Conservation (phyloP, 2,329 filamentous ascomycete genomes). For the Aplosporella prunicola region DNA sequence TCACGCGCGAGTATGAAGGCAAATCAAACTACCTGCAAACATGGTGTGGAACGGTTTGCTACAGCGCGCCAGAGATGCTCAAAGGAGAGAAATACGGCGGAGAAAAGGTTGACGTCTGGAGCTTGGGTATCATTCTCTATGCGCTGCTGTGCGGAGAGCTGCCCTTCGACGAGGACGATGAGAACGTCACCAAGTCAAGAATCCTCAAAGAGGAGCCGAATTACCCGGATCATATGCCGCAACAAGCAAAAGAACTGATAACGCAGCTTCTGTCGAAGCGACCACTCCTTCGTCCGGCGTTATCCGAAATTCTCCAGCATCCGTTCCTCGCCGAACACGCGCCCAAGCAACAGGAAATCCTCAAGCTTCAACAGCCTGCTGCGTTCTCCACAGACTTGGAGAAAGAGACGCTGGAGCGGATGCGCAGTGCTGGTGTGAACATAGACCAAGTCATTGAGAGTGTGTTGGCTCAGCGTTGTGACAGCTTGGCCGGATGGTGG, state of each 20-base stretch:
- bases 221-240: slow-evolving; percentile 70
- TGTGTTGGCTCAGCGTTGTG: slow-evolving; percentile 80
- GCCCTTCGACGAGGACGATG: slow-evolving; percentile 93
- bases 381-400: slow-evolving; percentile 81
- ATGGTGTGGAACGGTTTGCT: slow-evolving; percentile 95
- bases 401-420: slow-evolving; percentile 82
- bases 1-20: slow-evolving; percentile 94
- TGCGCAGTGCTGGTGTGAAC: slow-evolving; percentile 88
- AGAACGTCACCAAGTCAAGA: slow-evolving; percentile 71
- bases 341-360: slow-evolving; percentile 76
- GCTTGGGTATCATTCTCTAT: slow-evolving; percentile 75
- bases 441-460: slow-evolving; percentile 93
- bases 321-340: slow-evolving; percentile 83
- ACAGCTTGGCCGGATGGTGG: slow-evolving; percentile 93
- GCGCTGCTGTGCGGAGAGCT: slow-evolving; percentile 75
- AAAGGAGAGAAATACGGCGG: slow-evolving; percentile 97
- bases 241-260: slow-evolving; percentile 68
- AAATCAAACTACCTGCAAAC: slow-evolving; percentile 92
- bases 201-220: slow-evolving; percentile 80
- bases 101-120: slow-evolving; percentile 97
- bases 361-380: slow-evolving; percentile 69
- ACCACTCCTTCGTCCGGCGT: slow-evolving; percentile 67
- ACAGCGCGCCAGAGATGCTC: slow-evolving; percentile 96
- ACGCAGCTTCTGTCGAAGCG: slow-evolving; percentile 80
- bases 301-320: slow-evolving; percentile 79